phyloP scores from a whole-genome alignment of 2,329 filamentous ascomycete genomes.

The Pseudogymnoascus sp. region DNA sequence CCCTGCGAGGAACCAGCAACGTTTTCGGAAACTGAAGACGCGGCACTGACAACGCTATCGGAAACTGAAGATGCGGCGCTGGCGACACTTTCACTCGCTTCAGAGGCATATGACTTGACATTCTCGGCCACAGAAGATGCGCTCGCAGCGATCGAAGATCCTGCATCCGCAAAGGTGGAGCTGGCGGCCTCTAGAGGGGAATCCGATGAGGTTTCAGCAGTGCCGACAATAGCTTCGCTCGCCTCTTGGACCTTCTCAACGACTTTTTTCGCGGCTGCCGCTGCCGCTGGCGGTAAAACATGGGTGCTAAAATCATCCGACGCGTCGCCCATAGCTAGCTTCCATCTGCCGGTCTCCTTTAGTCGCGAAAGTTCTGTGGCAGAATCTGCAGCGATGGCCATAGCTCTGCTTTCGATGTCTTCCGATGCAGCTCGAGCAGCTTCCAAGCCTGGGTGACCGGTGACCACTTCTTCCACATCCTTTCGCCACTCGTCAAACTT shows the following conservation, averaged over 20 bases:
- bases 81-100: constrained; percentile 18
- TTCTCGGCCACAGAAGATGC: constrained; percentile 15
- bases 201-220: constrained; percentile 27
- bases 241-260: constrained; percentile 22
- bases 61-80: constrained; percentile 17
- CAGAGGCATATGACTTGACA: constrained; percentile 17
- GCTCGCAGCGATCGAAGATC: constrained; percentile 18
- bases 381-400: constrained; percentile 69
- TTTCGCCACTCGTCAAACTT: constrained; percentile 78
- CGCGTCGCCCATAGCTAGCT: constrained; percentile 65
- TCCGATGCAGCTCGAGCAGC: constrained; percentile 59
- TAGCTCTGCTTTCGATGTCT: constrained; percentile 68
- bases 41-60: constrained; percentile 18
- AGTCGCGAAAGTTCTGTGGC: constrained; percentile 72
- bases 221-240: constrained; percentile 19
- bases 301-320: constrained; percentile 72
- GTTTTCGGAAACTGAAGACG: constrained; percentile 17
- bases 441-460: constrained; percentile 62
- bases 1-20: constrained; percentile 16
- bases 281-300: constrained; percentile 49
- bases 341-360: constrained; percentile 79
- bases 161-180: constrained; percentile 16
- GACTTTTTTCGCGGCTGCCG: constrained; percentile 32
- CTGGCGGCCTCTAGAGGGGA: constrained; percentile 14
- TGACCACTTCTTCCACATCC: constrained; percentile 69